Base-by-base conservation (phyloP, 805 yeast species). In the Metschnikowia continentalis region DNA sequence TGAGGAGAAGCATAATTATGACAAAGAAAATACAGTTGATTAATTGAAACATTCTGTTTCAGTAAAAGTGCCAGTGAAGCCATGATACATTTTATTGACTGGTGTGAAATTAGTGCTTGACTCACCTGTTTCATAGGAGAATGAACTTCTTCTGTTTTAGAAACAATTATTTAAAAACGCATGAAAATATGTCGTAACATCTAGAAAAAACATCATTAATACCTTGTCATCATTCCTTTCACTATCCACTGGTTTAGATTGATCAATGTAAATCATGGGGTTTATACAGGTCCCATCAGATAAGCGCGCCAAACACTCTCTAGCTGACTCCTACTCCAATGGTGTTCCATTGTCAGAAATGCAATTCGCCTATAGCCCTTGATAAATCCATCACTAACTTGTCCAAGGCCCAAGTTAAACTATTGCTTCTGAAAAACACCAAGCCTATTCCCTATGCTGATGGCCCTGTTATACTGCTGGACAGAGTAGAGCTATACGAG, bases 331-430 rank as follows among this genome's bases (percentile, higher is more conserved):
- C 33, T 13, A 17, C 23, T 13, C 23, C 15, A 14, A 58, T 58
- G 61, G 50, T 56, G 33, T 57, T 69, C 50, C 52, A 61, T 23
- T 86, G 94, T 66, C 87, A 81, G 61, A 68, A 81, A 57, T 86
- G 92, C 64, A 75, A 79, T 51, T 71, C 79, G 19, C 86, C 88
- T 1, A 61, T 86, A 32, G 61, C 64, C 11, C 66, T 84, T 5
- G 88, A 86, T 61, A 75, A 75, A 11, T 78, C 89, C 0, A 62
- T 86, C 13, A 63, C 69, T 19, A 77, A 76, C 32, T 63, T 84
- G 23, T 76, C 80, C 44, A 68, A 74, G 20, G 82, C 84, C 0
- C 90, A 85, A 61, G 67, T 76, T 3, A 75, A 78, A 37, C 70
- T 84, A 20, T 67, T 86, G 17, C 69, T 79, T 0, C 67, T 68